Base-by-base conservation (phyloP, 345 rosid species). In the Salix caprea region DNA sequence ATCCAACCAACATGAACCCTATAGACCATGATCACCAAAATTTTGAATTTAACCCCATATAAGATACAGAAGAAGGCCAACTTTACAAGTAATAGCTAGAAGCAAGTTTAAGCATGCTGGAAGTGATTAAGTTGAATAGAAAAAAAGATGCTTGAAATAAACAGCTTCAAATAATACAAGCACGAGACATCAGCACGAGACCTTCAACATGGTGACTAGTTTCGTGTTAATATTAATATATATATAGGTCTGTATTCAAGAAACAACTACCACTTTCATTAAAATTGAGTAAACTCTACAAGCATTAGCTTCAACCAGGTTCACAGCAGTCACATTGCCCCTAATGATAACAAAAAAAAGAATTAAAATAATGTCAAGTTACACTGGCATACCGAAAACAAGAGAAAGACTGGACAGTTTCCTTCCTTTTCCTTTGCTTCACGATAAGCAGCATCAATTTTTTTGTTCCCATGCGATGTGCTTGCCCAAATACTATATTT, bases 401-500 rank as follows among this genome's bases (percentile, higher is more conserved):
- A 86, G 32, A 91, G 86, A 76, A 87, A 89, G 69, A 91, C 83
- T 19, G 93, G 93, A 65, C 88, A 86, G 30, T 83, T 80, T 58
- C 77, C 82, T 78, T 78, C 86, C 52, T 81, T 85, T 82, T 84
- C 86, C 81, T 86, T 88, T 70, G 90, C 86, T 69, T 88, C 90
- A 26, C 56, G 85, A 83, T 87, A 91, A 54, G 91, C 93, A 67
- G 91, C 87, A 77, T 91, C 92, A 46, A 91, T 8, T 65, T 91
- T 91, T 77, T 84, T 88, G 84, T 88, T 91, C 48, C 96, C 96
- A 81, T 89, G 91, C 0, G 96, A 91, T 0, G 96, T 91, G 80
- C 96, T 91, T 42, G 96, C 90, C 96, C 96, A 91, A 62, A 88
- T 88, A 74, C 74, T 84, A 80, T 89, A 89, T 78, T 89, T 91